Evolutionary conservation across 257 asterid species (phyloP).

Genomic region (Pogostemon cablin): DNA sequence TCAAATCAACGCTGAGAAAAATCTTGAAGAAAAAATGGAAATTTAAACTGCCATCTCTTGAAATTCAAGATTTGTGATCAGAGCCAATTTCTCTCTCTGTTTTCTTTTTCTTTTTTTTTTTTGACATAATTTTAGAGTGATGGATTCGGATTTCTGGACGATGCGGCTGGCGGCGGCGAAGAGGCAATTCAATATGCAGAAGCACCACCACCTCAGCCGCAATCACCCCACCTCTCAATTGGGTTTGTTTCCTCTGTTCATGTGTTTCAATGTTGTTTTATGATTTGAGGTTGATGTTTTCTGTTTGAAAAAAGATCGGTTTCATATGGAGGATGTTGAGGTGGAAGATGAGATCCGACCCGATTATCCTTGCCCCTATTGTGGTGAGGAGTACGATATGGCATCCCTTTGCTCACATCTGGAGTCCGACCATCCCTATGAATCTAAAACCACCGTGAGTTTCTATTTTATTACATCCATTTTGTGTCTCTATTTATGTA

Average conservation of each 20-base stretch:
- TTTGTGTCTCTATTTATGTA: not conserved
- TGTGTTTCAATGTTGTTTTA: not conserved
- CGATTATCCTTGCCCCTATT: slow-evolving; percentile 81
- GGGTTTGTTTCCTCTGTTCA: slow-evolving; percentile 46
- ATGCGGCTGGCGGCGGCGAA: slow-evolving; percentile 79
- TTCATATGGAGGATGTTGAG: slow-evolving; percentile 65
- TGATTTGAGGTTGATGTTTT: not conserved
- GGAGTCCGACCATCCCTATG: slow-evolving; percentile 73
- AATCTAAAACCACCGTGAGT: slow-evolving; percentile 77
- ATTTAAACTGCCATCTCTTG: slow-evolving; percentile 9
- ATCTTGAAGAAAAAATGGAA: not conserved
- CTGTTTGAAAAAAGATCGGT: slow-evolving; percentile 52
- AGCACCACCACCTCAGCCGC: slow-evolving; percentile 41
- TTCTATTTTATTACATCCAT: slow-evolving; percentile 24
- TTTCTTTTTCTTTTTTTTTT: not conserved
- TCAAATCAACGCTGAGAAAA: slow-evolving; percentile 26
- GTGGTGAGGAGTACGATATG: slow-evolving; percentile 77
- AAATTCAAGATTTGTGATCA: slow-evolving; percentile 26
- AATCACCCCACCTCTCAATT: slow-evolving; percentile 46
- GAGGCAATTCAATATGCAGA: slow-evolving; percentile 70
- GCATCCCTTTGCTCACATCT: slow-evolving; percentile 86
- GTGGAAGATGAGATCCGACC: slow-evolving; percentile 78
- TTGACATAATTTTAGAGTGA: slow-evolving; percentile 19
- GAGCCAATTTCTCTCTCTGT: slow-evolving; percentile 13
- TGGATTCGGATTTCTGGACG: slow-evolving; percentile 87